These are phyloP conservation scores for Aspergillus niger DNA, from an alignment of 2,329 filamentous ascomycete species.

Conservation along the genomic window DNA sequence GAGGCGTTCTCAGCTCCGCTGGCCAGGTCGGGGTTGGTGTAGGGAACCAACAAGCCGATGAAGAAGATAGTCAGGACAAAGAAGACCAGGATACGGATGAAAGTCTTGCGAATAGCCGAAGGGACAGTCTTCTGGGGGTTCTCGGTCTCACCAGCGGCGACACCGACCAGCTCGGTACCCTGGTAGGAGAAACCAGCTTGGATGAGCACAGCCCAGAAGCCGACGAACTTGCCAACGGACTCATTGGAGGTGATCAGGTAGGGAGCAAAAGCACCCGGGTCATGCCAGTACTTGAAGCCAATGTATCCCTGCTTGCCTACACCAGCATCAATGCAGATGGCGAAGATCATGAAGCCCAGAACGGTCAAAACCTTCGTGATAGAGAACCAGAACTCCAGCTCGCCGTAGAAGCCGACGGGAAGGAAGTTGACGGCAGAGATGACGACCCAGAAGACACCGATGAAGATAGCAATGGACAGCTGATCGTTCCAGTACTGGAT, in stretches of 20 bases:
- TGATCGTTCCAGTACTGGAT: conserved; percentile 70
- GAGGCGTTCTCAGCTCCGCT: conserved; percentile 24
- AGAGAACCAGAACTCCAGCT: conserved; percentile 75
- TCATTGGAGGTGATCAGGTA: conserved; percentile 62
- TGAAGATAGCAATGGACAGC: conserved; percentile 69
- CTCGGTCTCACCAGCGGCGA: conserved; percentile 72
- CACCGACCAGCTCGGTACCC: conserved; percentile 72
- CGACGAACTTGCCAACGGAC: conserved; percentile 62
- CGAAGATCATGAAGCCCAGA: conserved; percentile 78
- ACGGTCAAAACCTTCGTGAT: conserved; percentile 70
- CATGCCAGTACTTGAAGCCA: conserved; percentile 70
- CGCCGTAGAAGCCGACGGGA: conserved; percentile 70
- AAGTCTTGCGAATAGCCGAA: conserved; percentile 69
- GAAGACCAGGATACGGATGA: conserved; percentile 70
- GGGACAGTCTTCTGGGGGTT: conserved; percentile 72
- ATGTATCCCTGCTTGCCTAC: conserved; percentile 68
- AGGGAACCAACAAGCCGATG: conserved; percentile 69
- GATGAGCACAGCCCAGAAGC: conserved; percentile 55
- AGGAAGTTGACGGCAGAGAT: conserved; percentile 70
- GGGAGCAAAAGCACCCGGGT: conserved; percentile 69
- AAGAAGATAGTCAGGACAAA: conserved; percentile 55
- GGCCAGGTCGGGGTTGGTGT: conserved; percentile 57
- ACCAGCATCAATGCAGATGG: conserved; percentile 72
- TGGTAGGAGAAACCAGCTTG: conserved; percentile 42
- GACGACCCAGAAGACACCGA: conserved; percentile 70